These are phyloP conservation scores for Ascochyta koolunga DNA, from an alignment of 2,329 filamentous ascomycete genomes.

Conservation along the genomic window DNA sequence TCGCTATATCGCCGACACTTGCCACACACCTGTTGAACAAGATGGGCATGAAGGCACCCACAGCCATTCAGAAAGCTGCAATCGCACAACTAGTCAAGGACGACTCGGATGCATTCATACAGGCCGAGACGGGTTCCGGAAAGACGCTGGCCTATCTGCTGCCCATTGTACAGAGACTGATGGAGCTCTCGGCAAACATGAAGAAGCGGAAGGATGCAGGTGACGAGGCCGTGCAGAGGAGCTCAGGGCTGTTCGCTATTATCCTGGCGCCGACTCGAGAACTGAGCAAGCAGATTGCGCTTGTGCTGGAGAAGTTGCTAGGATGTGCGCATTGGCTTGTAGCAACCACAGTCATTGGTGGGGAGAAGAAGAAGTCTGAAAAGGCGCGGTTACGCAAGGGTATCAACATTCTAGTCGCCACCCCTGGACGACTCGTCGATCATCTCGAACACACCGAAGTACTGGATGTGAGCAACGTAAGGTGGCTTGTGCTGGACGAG, in stretches of 20 bases:
- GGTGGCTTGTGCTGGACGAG: conserved; percentile 95
- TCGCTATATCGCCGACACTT: conserved; percentile 81
- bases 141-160: conserved; percentile 97
- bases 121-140: conserved; percentile 95
- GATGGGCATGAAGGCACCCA: conserved; percentile 87
- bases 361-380: conserved; percentile 78
- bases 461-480: conserved; percentile 83
- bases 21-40: conserved; percentile 84
- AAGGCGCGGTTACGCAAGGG: conserved; percentile 94
- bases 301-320: conserved; percentile 82
- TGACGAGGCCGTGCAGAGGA: conserved; percentile 67
- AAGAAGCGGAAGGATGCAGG: conserved; percentile 46
- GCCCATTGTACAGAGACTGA: conserved; percentile 86
- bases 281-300: conserved; percentile 89
- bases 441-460: conserved; percentile 92
- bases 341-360: conserved; percentile 79
- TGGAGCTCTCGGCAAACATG: conserved; percentile 68
- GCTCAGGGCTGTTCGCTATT: conserved; percentile 91
- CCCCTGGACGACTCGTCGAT: conserved; percentile 87
- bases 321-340: conserved; percentile 95
- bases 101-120: conserved; percentile 90
- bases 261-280: conserved; percentile 94
- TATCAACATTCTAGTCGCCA: conserved; percentile 93
- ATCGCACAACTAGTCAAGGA: conserved; percentile 79
- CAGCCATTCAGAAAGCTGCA: conserved; percentile 90